phyloP scores from a whole-genome alignment of 495 filamentous ascomycete genomes.

The Penicillium soppii region DNA sequence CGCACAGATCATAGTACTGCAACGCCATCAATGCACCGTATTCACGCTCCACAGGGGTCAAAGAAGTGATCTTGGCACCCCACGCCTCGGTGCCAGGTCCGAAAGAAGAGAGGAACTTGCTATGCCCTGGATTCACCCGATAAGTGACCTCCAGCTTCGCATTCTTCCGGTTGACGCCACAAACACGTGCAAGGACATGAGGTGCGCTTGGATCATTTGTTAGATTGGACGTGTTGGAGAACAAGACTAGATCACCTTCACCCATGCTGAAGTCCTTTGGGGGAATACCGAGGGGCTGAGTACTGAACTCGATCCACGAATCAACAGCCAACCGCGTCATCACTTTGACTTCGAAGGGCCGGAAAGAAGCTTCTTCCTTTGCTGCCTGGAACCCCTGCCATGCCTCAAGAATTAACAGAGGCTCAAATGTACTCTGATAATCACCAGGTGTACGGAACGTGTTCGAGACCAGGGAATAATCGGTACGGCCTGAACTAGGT shows the following conservation, averaged over 20 bases:
- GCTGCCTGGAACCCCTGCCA: slow-evolving; percentile 92
- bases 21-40: slow-evolving; percentile 87
- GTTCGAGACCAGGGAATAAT: slow-evolving; percentile 72
- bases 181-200: slow-evolving; percentile 85
- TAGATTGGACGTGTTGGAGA: slow-evolving; percentile 71
- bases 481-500: slow-evolving; percentile 62
- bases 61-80: slow-evolving; percentile 78
- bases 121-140: slow-evolving; percentile 63
- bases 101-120: slow-evolving; percentile 50
- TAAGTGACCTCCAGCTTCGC: slow-evolving; percentile 79
- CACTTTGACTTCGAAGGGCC: slow-evolving; percentile 79
- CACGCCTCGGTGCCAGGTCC: slow-evolving; percentile 62
- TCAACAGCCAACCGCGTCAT: slow-evolving; percentile 86
- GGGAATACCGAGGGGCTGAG: slow-evolving; percentile 64
- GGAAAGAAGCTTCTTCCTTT: slow-evolving; percentile 79
- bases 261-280: slow-evolving; percentile 69
- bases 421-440: slow-evolving; percentile 88
- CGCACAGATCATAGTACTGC: slow-evolving; percentile 92
- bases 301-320: slow-evolving; percentile 87
- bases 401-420: slow-evolving; percentile 86
- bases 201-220: slow-evolving; percentile 58
- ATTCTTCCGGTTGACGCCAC: slow-evolving; percentile 74
- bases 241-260: slow-evolving; percentile 85
- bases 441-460: slow-evolving; percentile 69
- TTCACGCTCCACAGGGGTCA: slow-evolving; percentile 91